Base-by-base conservation (phyloP, 306 rosid genomes). In the Castanea mollissima region DNA sequence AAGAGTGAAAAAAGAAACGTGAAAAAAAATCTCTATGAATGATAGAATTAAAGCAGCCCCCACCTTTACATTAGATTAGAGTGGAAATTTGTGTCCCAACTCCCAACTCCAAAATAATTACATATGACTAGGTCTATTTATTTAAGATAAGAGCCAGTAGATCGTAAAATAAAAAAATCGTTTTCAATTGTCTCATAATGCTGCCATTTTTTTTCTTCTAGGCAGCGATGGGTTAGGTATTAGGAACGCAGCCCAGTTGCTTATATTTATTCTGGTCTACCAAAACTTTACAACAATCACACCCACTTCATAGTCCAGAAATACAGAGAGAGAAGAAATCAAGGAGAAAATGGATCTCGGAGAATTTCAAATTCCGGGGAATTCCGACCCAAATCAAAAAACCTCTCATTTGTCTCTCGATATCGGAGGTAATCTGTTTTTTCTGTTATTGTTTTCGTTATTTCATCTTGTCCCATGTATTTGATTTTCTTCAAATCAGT, bases 361-460 rank as follows among this genome's bases (percentile, higher is more conserved):
- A 27, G 56, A 73, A 78, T 35, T 63, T 73, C 84, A 73, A 51
- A 74, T 46, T 73, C 68, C 73, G 49, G 63, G 56, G 34, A 76
- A 68, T 71, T 90, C 85, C 23, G 88, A 90, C 70, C 76, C 58
- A 64, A 79, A 74, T 25, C 80, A 77, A 76, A 78, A 65, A 63
- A 87, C 87, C 29, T 88, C 93, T 86, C 96, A 94, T 78, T 87
- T 92, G 64, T 94, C 98, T 85, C 55, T 94, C 81, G 98, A 94
- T 83, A 92, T 94, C 81, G 97, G 98, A 80, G 98, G 97, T 88
- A 77, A 78, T 74, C 55, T 77, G 65, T 32, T 15, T 55, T 29
- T 80, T 59, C 21, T 10, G n/a, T 14, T 11, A n/a, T 63, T 78
- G 21, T 1, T 19, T 74, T 78, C 71, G 2, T 5, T 13, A 3